Percentiles rank a stretch among this genome's conserved stretches.
Conservation (phyloP, 192 early-diverging fungal species). For the Glomus cerebriforme region DNA sequence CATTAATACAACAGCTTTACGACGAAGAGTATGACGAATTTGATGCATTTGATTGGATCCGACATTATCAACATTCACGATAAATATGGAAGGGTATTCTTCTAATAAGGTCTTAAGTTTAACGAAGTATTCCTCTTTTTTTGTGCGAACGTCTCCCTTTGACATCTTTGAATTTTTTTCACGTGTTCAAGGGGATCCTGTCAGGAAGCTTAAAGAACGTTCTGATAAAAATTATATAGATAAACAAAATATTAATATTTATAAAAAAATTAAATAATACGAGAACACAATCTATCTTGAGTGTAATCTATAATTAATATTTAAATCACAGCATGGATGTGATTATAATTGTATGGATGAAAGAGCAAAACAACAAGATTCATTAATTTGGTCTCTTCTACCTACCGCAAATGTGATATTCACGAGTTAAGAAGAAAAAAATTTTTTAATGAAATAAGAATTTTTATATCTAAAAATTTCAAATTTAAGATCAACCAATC, state of each 20-base stretch:
- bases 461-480: neutral
- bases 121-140: conserved; percentile 95
- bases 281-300: too few species aligned
- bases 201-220: conserved; percentile 33
- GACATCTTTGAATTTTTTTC: conserved; percentile 73
- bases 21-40: conserved; percentile 89
- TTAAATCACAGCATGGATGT: too few species aligned
- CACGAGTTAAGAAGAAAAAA: too few species aligned
- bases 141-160: conserved; percentile 90
- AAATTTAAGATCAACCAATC: neutral
- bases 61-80: conserved; percentile 99
- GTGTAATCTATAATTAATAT: too few species aligned
- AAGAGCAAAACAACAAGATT: too few species aligned
- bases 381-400: too few species aligned
- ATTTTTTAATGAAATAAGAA: neutral
- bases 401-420: too few species aligned
- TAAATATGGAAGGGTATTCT: conserved; percentile 96
- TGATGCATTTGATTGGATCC: conserved; percentile 99
- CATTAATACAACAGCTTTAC: conserved; percentile 93
- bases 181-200: conserved; percentile 66
- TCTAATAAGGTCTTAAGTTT: conserved; percentile 90
- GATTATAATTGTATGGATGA: too few species aligned
- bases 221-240: conserved; percentile 5
- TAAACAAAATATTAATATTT: too few species aligned
- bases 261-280: too few species aligned